These are phyloP conservation scores for Hyaloperonospora arabidopsidis DNA, from an alignment of 352 stramenopile genomes.

Conservation along the genomic window DNA sequence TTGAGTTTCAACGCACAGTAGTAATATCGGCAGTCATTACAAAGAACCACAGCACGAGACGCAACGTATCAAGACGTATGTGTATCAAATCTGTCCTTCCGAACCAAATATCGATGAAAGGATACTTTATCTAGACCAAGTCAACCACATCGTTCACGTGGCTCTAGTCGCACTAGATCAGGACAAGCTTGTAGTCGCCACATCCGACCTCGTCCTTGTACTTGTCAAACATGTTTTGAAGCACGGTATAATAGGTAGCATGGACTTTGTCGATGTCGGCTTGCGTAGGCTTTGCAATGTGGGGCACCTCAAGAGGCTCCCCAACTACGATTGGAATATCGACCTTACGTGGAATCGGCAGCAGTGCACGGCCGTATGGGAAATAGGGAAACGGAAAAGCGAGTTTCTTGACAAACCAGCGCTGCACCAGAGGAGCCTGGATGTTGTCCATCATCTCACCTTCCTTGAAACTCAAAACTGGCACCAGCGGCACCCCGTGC, in stretches of 20 bases:
- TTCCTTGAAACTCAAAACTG: constrained; percentile 76
- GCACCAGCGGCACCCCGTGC: constrained; percentile 61
- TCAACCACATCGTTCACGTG: too few relatives aligned
- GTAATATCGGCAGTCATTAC: too few relatives aligned
- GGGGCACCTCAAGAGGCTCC: constrained; percentile 41
- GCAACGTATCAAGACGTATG: too few relatives aligned
- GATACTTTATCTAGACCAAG: too few relatives aligned
- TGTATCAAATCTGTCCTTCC: too few relatives aligned
- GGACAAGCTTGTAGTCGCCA: constrained; percentile 60
- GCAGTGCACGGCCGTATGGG: constrained; percentile 52
- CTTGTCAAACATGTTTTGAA: constrained; percentile 57
- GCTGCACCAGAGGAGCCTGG: constrained; percentile 55
- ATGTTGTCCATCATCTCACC: constrained; percentile 80
- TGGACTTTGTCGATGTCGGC: constrained; percentile 64
- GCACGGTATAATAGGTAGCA: constrained; percentile 42
- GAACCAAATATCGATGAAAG: too few relatives aligned
- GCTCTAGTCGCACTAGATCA: constrained; percentile 23
- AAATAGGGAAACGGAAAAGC: constrained; percentile 77
- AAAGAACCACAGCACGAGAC: too few relatives aligned
- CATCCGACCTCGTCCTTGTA: constrained; percentile 74
- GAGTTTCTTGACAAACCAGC: constrained; percentile 72
- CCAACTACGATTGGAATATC: constrained; percentile 60
- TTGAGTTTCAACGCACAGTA: too few relatives aligned
- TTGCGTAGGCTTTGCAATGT: constrained; percentile 37
- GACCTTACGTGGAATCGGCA: constrained; percentile 66